phyloP scores from a whole-genome alignment of 768 basidiomycete species.

The Myochromella boudieri region DNA sequence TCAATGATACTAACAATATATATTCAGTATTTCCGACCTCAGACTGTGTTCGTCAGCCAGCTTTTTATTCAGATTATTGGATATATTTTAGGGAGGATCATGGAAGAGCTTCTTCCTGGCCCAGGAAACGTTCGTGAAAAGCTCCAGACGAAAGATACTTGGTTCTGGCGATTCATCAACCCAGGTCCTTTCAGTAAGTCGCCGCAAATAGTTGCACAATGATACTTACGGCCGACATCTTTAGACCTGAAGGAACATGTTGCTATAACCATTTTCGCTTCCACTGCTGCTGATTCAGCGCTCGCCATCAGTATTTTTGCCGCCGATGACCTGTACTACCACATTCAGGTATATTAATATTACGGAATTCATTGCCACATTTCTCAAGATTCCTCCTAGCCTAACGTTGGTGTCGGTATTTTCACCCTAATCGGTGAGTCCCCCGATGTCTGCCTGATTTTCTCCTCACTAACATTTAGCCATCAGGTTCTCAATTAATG shows the following conservation, averaged over 20 bases:
- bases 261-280: slow-evolving; percentile 59
- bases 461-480: neutral
- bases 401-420: slow-evolving; percentile 10
- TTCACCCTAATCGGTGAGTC: slow-evolving; percentile 15
- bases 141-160: slow-evolving; percentile 31
- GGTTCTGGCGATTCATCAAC: slow-evolving; percentile 57
- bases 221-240: neutral
- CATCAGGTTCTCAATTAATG: slow-evolving; percentile 18
- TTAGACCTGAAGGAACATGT: slow-evolving; percentile 58
- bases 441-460: too few relatives aligned
- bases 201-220: neutral
- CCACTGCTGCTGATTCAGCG: slow-evolving; percentile 58
- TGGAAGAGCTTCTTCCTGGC: slow-evolving; percentile 41
- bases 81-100: slow-evolving; percentile 46
- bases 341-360: slow-evolving; percentile 22
- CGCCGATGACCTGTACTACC: slow-evolving; percentile 48
- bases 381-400: neutral
- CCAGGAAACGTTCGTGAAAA: slow-evolving; percentile 26
- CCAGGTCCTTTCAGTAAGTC: slow-evolving; percentile 62
- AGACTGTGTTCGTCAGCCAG: slow-evolving; percentile 37
- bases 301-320: slow-evolving; percentile 61
- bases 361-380: neutral
- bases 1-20: neutral
- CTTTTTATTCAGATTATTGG: slow-evolving; percentile 53
- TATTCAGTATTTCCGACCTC: slow-evolving; percentile 45